A percentile compares a stretch with the other conserved stretches of the same genome.
Evolutionary conservation across 805 yeast species (phyloP).

Genomic region (Saccharomyces mikatae): DNA sequence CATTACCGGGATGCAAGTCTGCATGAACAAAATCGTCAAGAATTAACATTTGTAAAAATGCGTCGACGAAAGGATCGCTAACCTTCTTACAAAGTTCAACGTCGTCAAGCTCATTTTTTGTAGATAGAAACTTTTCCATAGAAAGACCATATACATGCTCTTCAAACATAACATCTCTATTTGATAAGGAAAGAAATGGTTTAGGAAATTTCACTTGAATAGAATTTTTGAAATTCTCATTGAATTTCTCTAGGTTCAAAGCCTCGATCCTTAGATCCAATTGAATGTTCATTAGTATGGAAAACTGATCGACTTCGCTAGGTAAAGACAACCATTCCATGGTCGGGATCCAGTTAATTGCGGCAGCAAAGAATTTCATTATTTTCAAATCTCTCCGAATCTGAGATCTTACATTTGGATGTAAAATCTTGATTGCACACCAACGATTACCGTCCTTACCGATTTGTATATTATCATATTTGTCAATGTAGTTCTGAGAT

Average conservation of each 20-base stretch:
- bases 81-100: slow-evolving; percentile 51
- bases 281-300: slow-evolving; percentile 78
- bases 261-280: slow-evolving; percentile 88
- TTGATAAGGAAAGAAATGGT: slow-evolving; percentile 42
- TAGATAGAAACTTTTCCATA: slow-evolving; percentile 57
- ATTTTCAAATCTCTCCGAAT: slow-evolving; percentile 76
- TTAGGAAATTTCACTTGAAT: slow-evolving; percentile 71
- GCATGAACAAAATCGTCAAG: slow-evolving; percentile 93
- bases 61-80: slow-evolving; percentile 78
- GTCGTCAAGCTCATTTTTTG: slow-evolving; percentile 28
- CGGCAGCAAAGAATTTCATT: slow-evolving; percentile 70
- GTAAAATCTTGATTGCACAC: slow-evolving; percentile 89
- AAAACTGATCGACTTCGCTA: slow-evolving; percentile 84
- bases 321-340: slow-evolving; percentile 98
- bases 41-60: slow-evolving; percentile 87
- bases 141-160: slow-evolving; percentile 80
- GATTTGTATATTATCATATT: slow-evolving; percentile 2
- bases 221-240: slow-evolving; percentile 52
- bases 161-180: slow-evolving; percentile 72
- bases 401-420: slow-evolving; percentile 69
- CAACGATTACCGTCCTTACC: slow-evolving; percentile 32
- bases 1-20: slow-evolving; percentile 95
- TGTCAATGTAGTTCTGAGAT: slow-evolving; percentile 36
- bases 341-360: slow-evolving; percentile 70
- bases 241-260: slow-evolving; percentile 63